These are phyloP conservation scores for Westerdykella aurantiaca DNA, from an alignment of 2,329 filamentous ascomycete genomes.

Conservation along the genomic window DNA sequence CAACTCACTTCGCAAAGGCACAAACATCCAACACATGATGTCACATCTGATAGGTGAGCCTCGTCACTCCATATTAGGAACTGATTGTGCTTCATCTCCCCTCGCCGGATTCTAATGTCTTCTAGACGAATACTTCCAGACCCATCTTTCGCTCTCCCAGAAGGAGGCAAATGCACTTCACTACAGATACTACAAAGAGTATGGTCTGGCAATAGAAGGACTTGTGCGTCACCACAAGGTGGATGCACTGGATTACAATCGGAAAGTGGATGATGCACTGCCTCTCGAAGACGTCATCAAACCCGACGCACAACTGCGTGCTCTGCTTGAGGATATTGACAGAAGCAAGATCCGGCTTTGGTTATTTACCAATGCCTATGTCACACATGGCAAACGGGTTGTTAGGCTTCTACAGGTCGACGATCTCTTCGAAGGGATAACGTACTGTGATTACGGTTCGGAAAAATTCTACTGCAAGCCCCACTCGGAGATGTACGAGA, in stretches of 20 bases:
- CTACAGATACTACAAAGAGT: conserved; percentile 87
- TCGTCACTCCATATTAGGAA: background rate
- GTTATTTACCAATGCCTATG: conserved; percentile 95
- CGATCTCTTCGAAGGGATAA: conserved; percentile 89
- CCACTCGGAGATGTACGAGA: conserved; percentile 71
- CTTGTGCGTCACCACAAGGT: conserved; percentile 92
- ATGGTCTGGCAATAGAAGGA: conserved; percentile 95
- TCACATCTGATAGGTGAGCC: conserved; percentile 61
- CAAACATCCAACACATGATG: conserved; percentile 85
- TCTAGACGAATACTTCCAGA: conserved; percentile 55
- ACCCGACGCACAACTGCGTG: conserved; percentile 67
- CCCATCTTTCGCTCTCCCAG: conserved; percentile 65
- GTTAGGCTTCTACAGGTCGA: conserved; percentile 75
- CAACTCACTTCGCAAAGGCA: conserved; percentile 46
- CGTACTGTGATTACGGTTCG: conserved; percentile 81
- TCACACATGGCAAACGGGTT: conserved; percentile 79
- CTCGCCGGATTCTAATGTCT: background rate
- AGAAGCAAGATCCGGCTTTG: conserved; percentile 76
- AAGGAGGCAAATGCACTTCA: conserved; percentile 83
- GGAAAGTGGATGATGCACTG: conserved; percentile 88
- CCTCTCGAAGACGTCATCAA: conserved; percentile 80
- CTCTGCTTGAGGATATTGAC: conserved; percentile 77
- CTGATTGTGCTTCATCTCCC: too few relatives aligned
- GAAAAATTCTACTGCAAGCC: conserved; percentile 82
- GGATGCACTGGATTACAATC: conserved; percentile 89